Conservation (phyloP, 2,329 filamentous ascomycete genomes). For the Cryphonectria carpinicola region DNA sequence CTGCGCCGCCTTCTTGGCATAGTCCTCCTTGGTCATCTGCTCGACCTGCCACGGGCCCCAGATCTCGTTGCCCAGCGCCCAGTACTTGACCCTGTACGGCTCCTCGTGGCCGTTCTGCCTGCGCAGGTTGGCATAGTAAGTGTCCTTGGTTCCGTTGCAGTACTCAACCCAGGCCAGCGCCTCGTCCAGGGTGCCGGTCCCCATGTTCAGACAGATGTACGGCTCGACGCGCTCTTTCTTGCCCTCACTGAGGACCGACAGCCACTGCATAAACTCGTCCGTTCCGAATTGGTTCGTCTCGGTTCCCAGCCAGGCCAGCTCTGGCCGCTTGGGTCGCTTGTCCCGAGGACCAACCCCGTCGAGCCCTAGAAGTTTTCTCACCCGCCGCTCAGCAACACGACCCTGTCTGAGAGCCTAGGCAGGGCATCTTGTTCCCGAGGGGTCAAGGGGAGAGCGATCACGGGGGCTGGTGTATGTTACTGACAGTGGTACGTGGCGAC, state of each 20-base stretch:
- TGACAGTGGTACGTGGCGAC: slow-evolving; percentile 79
- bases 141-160: slow-evolving; percentile 78
- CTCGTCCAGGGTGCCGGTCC: slow-evolving; percentile 66
- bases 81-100: slow-evolving; percentile 83
- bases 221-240: slow-evolving; percentile 68
- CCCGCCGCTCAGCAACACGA: background rate
- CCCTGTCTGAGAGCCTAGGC: background rate
- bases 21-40: slow-evolving; percentile 71
- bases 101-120: slow-evolving; percentile 74
- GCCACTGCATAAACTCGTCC: slow-evolving; percentile 86
- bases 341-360: slow-evolving; percentile 79
- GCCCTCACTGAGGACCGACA: slow-evolving; percentile 68
- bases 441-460: background rate
- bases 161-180: slow-evolving; percentile 81
- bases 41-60: slow-evolving; percentile 71
- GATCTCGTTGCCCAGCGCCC: slow-evolving; percentile 79
- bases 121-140: slow-evolving; percentile 80
- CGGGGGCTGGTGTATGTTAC: slow-evolving; percentile 38
- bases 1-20: slow-evolving; percentile 69
- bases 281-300: slow-evolving; percentile 83
- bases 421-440: background rate
- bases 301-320: slow-evolving; percentile 77
- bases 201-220: slow-evolving; percentile 80
- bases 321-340: slow-evolving; percentile 66
- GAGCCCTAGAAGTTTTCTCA: slow-evolving; percentile 38